Conservation (phyloP, 2,329 filamentous ascomycete species). For the Sarocladium brachiariae region DNA sequence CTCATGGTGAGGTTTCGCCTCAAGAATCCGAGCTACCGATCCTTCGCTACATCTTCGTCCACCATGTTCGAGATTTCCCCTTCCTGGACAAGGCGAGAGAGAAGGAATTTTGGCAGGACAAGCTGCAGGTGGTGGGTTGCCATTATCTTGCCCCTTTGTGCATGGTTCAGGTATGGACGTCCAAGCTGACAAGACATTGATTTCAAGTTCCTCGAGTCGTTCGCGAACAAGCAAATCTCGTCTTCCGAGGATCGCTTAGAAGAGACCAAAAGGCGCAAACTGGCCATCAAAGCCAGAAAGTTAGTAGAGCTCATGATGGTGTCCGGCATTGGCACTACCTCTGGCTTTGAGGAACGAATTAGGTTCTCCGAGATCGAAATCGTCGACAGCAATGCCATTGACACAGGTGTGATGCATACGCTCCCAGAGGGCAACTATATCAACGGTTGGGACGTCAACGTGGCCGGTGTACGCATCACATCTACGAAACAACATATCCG, state of each 20-base stretch:
- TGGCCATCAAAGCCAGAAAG: conserved; percentile 90
- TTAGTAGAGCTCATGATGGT: conserved; percentile 99
- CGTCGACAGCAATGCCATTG: conserved; percentile 86
- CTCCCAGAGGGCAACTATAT: conserved; percentile 86
- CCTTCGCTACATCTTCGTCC: conserved; percentile 92
- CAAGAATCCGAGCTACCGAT: conserved; percentile 91
- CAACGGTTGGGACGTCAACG: conserved; percentile 95
- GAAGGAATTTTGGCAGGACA: conserved; percentile 99
- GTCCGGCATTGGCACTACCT: conserved; percentile 89
- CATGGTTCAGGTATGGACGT: background rate
- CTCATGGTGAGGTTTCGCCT: conserved; percentile 85
- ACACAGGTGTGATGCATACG: conserved; percentile 79
- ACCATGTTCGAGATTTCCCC: conserved; percentile 95
- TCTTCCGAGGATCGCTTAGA: conserved; percentile 93
- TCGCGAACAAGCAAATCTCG: conserved; percentile 94
- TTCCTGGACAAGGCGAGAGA: conserved; percentile 95
- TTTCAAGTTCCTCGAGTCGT: conserved; percentile 86
- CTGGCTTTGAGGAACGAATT: conserved; percentile 95
- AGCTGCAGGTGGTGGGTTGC: conserved; percentile 84
- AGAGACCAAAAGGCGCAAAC: conserved; percentile 88
- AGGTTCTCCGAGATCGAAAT: conserved; percentile 96
- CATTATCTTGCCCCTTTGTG: background rate
- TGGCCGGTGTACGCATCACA: conserved; percentile 77
- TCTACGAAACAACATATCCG: conserved; percentile 79
- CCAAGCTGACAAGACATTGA: background rate